Conservation (phyloP, 1,284 basidiomycete genomes). For the Spongiforma sp. region DNA sequence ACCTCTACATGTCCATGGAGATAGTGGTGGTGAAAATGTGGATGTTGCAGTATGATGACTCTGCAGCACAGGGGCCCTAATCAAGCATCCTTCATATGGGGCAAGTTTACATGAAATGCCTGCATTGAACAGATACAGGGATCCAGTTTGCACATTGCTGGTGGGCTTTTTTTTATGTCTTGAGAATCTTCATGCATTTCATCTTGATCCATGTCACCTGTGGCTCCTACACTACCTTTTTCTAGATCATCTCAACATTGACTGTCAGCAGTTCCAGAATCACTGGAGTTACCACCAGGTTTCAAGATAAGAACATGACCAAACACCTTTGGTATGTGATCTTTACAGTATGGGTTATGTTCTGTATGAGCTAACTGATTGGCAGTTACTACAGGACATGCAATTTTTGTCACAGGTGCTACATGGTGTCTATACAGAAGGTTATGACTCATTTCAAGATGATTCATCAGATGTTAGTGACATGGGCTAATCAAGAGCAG, state of each 20-base stretch:
- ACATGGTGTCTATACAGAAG: not conserved
- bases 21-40: not conserved
- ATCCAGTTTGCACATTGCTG: not conserved
- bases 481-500: too few relatives aligned
- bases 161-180: not conserved
- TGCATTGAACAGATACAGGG: not conserved
- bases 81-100: not conserved
- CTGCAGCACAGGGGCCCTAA: not conserved
- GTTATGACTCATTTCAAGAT: too few relatives aligned
- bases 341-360: not conserved
- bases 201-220: not conserved
- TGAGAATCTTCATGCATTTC: not conserved
- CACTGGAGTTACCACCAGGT: conserved; percentile 15
- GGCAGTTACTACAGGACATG: conserved; percentile 12
- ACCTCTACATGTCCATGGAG: not conserved
- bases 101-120: not conserved
- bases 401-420: conserved; percentile 1
- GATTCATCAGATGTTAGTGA: too few relatives aligned
- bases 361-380: too few relatives aligned
- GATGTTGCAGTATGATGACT: not conserved
- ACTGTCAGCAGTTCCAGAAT: conserved; percentile 41
- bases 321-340: conserved; percentile 1
- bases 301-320: conserved; percentile 2
- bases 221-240: conserved; percentile 28
- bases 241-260: conserved; percentile 42